Percentiles rank a stretch among this genome's conserved stretches.
Conservation (phyloP, 2,329 filamentous ascomycete genomes). For the Penicillium sp. region DNA sequence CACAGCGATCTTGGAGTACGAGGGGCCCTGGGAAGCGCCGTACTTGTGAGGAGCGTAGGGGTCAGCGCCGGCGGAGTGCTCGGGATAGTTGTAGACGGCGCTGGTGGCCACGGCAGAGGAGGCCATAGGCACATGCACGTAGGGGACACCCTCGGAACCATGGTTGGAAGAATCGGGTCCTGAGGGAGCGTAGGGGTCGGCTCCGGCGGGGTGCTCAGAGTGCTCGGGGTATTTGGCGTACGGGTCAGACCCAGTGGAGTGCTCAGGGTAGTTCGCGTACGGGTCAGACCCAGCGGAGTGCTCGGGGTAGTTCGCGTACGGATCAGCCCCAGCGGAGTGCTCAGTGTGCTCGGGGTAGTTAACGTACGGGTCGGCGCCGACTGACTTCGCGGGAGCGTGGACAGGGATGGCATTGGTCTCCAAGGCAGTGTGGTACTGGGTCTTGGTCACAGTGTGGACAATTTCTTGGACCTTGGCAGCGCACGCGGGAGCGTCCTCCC, state of each 20-base stretch:
- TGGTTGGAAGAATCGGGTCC: neutral
- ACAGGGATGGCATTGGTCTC: neutral
- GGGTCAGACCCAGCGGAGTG: neutral
- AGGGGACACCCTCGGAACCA: neutral
- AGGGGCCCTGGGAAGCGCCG: conserved; percentile 5
- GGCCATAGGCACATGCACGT: neutral
- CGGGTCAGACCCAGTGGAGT: neutral
- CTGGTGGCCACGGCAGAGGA: neutral
- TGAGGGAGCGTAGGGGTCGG: neutral
- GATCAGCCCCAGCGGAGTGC: neutral
- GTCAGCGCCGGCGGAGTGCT: neutral
- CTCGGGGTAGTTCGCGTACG: neutral
- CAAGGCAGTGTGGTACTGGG: conserved; percentile 14
- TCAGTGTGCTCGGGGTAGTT: neutral
- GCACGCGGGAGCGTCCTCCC: conserved; percentile 13
- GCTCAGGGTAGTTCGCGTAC: neutral
- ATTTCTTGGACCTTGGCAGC: conserved; percentile 21
- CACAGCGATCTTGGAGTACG: conserved; percentile 29
- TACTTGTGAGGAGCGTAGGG: conserved; percentile 9
- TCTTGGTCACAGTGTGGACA: conserved; percentile 30
- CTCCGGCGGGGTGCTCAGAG: neutral
- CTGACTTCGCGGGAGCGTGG: neutral
- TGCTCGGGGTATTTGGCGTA: neutral
- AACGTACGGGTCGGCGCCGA: neutral
- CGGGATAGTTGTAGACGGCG: neutral